A percentile compares a stretch with the other conserved stretches of the same genome.
Conservation (phyloP, 2,329 filamentous ascomycete species). For the Neonectria ditissima region DNA sequence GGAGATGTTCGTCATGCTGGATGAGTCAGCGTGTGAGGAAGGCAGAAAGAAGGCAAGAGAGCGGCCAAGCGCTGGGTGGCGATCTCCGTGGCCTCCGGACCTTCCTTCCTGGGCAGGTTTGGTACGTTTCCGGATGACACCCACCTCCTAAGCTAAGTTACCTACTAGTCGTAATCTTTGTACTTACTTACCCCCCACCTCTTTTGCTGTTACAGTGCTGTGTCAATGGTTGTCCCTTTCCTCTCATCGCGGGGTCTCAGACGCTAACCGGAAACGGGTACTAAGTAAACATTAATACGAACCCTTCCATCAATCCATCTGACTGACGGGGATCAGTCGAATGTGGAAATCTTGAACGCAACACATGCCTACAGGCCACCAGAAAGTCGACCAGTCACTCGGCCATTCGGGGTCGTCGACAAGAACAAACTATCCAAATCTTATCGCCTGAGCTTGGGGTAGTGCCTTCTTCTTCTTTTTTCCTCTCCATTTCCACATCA, state of each 20-base stretch:
- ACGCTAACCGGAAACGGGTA: constrained; percentile 22
- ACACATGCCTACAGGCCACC: constrained; percentile 8
- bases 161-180: no score
- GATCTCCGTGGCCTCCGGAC: constrained; percentile 15
- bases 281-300: constrained; percentile 24
- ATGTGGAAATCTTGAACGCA: constrained; percentile 16
- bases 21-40: constrained; percentile 23
- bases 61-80: constrained; percentile 11
- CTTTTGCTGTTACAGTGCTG: background rate
- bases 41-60: background rate
- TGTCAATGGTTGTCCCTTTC: constrained; percentile 4
- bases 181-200: no score
- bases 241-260: constrained; percentile 9
- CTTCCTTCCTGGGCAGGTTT: constrained; percentile 18
- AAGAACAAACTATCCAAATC: background rate
- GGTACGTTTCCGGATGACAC: constrained; percentile 6
- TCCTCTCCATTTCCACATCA: background rate
- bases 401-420: background rate
- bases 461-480: background rate
- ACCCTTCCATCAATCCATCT: constrained; percentile 17
- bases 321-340: constrained; percentile 7
- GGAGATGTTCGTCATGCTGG: constrained; percentile 22
- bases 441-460: background rate
- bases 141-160: background rate
- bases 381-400: constrained; percentile 6